Percentiles rank a stretch among this genome's conserved stretches.
Conservation (phyloP, 192 early-diverging fungal genomes). For the Chytriomyces hyalinus region DNA sequence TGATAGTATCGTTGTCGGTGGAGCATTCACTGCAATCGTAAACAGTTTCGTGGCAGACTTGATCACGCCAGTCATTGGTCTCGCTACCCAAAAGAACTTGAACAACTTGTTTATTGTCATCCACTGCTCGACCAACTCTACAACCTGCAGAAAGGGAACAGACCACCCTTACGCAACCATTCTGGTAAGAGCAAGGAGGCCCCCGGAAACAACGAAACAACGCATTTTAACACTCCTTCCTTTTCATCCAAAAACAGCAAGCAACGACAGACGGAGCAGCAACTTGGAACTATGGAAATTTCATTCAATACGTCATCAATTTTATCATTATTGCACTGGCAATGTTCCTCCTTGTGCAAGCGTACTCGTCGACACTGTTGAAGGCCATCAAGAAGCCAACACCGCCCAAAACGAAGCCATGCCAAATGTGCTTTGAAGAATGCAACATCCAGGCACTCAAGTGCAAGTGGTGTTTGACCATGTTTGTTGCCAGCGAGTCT, state of each 20-base stretch:
- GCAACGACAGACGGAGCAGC: too few relatives aligned
- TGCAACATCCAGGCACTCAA: neutral
- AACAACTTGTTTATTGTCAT: slow-evolving; percentile 33
- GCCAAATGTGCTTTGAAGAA: slow-evolving; percentile 1
- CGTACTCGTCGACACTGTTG: slow-evolving; percentile 26
- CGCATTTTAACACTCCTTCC: neutral
- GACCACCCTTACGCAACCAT: slow-evolving; percentile 21
- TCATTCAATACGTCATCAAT: slow-evolving; percentile 67
- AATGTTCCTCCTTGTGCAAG: slow-evolving; percentile 68
- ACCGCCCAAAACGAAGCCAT: slow-evolving; percentile 14
- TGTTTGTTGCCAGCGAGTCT: neutral
- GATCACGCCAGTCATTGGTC: slow-evolving; percentile 63
- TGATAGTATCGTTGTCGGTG: slow-evolving; percentile 66
- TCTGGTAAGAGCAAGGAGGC: neutral
- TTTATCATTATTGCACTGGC: slow-evolving; percentile 56
- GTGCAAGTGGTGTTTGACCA: slow-evolving; percentile 22
- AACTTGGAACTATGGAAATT: slow-evolving; percentile 60
- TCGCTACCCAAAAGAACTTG: slow-evolving; percentile 55
- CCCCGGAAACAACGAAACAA: too few relatives aligned
- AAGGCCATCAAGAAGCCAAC: slow-evolving; percentile 4
- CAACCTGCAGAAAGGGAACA: slow-evolving; percentile 13
- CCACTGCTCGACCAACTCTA: neutral
- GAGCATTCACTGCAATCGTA: slow-evolving; percentile 63
- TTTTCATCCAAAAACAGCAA: neutral
- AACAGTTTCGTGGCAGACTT: slow-evolving; percentile 51